phyloP scores from a whole-genome alignment of 2,329 filamentous ascomycete species.

The Diaporthe sp. region DNA sequence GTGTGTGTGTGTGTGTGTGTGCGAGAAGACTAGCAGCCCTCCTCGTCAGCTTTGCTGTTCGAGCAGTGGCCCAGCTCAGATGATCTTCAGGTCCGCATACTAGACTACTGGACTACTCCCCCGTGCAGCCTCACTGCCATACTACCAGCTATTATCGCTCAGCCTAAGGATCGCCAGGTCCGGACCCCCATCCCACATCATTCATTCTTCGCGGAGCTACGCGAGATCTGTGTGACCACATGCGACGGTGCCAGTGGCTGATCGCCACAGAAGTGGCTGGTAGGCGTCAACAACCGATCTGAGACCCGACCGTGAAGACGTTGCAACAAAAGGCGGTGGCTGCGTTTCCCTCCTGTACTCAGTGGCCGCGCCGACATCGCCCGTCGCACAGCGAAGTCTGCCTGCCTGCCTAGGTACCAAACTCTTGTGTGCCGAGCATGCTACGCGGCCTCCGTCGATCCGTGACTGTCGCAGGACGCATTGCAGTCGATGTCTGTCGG shows the following conservation, averaged over 20 bases:
- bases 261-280: slow-evolving; percentile 19
- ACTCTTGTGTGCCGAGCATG: background rate
- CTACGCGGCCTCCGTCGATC: slow-evolving; percentile 14
- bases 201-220: slow-evolving; percentile 23
- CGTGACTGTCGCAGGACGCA: slow-evolving; percentile 20
- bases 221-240: slow-evolving; percentile 34
- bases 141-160: background rate
- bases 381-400: slow-evolving; percentile 11
- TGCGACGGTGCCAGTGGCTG: slow-evolving; percentile 16
- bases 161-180: slow-evolving; percentile 26
- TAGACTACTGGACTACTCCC: background rate
- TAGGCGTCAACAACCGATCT: slow-evolving; percentile 33
- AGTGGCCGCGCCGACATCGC: slow-evolving; percentile 19
- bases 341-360: slow-evolving; percentile 3
- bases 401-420: background rate
- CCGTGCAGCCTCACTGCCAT: slow-evolving; percentile 9
- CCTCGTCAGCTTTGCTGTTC: slow-evolving; percentile 10
- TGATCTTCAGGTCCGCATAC: slow-evolving; percentile 16
- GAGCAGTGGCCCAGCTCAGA: background rate
- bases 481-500: slow-evolving; percentile 19
- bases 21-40: background rate
- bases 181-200: slow-evolving; percentile 4
- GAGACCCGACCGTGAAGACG: slow-evolving; percentile 25
- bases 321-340: slow-evolving; percentile 32
- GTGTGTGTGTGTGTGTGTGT: slow-evolving; percentile 2